These are phyloP conservation scores for Aspergillus indologenus DNA, from an alignment of 495 filamentous ascomycete species.

Conservation along the genomic window DNA sequence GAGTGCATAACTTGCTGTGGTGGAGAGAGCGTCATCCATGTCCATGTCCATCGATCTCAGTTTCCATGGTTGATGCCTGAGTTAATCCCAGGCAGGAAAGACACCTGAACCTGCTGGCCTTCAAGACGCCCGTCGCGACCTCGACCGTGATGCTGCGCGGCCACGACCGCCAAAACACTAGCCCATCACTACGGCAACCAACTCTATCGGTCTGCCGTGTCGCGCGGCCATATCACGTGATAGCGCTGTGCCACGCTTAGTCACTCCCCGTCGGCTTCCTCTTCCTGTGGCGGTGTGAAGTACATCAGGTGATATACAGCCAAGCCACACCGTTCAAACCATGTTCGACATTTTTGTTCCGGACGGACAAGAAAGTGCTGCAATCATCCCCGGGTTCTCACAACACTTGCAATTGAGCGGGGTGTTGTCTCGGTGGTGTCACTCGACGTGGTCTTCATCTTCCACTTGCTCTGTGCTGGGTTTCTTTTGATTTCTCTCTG, in stretches of 20 bases:
- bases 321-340: conserved; percentile 16
- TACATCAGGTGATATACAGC: conserved; percentile 8
- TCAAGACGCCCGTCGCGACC: conserved; percentile 23
- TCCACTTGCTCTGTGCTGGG: background rate
- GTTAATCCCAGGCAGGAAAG: conserved; percentile 16
- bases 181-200: conserved; percentile 22
- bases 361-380: background rate
- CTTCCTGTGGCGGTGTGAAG: conserved; percentile 15
- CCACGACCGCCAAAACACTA: conserved; percentile 20
- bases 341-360: conserved; percentile 25
- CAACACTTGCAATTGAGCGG: conserved; percentile 12
- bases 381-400: conserved; percentile 13
- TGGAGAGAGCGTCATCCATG: conserved; percentile 13
- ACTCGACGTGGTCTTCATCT: background rate
- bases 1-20: conserved; percentile 8
- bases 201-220: conserved; percentile 11
- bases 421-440: conserved; percentile 4
- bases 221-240: conserved; percentile 18
- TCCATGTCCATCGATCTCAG: no score
- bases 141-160: conserved; percentile 19
- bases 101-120: conserved; percentile 4
- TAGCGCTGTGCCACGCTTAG: conserved; percentile 8
- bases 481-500: background rate
- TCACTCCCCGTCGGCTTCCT: background rate
- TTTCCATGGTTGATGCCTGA: conserved; percentile 18